Evolutionary conservation across 2,329 filamentous ascomycete genomes (phyloP), one percentile per base, ranked within the genome.

Genomic region (Zarea fungicola): DNA sequence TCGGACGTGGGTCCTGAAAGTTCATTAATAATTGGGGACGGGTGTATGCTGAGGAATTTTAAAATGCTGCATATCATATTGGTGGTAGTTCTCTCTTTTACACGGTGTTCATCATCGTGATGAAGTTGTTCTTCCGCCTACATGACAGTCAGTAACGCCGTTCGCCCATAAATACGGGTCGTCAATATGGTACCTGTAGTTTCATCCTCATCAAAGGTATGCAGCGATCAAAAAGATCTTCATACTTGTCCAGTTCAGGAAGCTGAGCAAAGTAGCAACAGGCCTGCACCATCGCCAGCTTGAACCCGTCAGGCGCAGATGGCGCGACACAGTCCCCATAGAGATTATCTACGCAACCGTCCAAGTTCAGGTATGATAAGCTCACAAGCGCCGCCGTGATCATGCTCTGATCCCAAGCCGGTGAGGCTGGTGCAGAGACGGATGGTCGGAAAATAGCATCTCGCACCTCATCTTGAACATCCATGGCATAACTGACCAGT

Each of bases 381-480:
- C 79, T 82, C 49, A 86, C 81, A 60, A 86, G 84, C 4, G 82
- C 76, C 31, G 80, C 80, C 14, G 82, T 84, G 65, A 84, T 81
- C 58, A 85, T 72, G 51, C 83, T 76, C 60, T 80, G 77, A 50
- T 84, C 81, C 55, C 84, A 80, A 25, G 71, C 63, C 21, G 67
- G 62, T n/a, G 67, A 64, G 22, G 83, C 76, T 32, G 69, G 60
- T 10, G 69, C 68, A 1, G 71, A 64, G 3, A 72, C 63, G 39
- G 74, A 68, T 28, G 74, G 75, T 49, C 77, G 75, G 57, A 86
- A 85, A 5, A 85, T 76, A 40, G 81, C 80, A 58, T 85, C 82
- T 40, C 76, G 74, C 40, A 87, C 75, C 61, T 87, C 83, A 57
- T 84, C 81, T 58, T 86, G 83, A 8, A 87, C 78, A 61, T 87